A percentile compares a stretch with the other conserved stretches of the same genome.
These are phyloP conservation scores for Nicotiana otophora DNA, from an alignment of 257 asterid species.

Conservation along the genomic window DNA sequence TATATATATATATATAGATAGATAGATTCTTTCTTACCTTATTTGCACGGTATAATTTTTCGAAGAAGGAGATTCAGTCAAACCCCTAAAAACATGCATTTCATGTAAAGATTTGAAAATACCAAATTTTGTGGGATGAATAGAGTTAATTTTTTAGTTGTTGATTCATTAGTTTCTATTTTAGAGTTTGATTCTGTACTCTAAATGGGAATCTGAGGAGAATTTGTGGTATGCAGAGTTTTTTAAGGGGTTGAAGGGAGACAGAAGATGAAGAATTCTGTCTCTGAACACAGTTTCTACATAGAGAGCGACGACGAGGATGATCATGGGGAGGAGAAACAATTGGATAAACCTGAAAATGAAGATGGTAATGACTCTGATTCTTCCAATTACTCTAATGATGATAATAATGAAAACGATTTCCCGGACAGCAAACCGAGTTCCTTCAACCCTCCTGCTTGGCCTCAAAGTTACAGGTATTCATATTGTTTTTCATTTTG, in stretches of 20 bases:
- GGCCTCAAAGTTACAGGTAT: constrained; percentile 99
- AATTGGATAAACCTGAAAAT: constrained; percentile 27
- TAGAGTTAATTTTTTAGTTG: neutral
- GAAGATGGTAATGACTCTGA: constrained; percentile 57
- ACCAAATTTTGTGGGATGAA: neutral
- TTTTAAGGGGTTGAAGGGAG: constrained; percentile 21
- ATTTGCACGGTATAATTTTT: neutral
- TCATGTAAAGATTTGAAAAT: neutral
- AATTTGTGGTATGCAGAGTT: constrained; percentile 18
- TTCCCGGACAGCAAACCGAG: constrained; percentile 34
- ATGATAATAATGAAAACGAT: constrained; percentile 27
- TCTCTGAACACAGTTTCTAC: constrained; percentile 73
- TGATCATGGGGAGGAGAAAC: constrained; percentile 39
- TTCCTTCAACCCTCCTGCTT: constrained; percentile 50
- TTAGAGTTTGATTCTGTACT: neutral
- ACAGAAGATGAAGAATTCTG: constrained; percentile 61
- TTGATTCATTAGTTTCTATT: neutral
- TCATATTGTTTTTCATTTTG: neutral
- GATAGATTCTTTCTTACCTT: neutral
- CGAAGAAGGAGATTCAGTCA: neutral
- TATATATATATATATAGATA: too few relatives aligned
- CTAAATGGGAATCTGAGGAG: neutral
- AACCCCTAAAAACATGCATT: neutral
- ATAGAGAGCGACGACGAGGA: constrained; percentile 84
- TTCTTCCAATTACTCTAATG: constrained; percentile 43